Percentiles rank a stretch among this genome's conserved stretches.
phyloP scores from a whole-genome alignment of 202 grass and related monocot species.

The Setaria viridis region DNA sequence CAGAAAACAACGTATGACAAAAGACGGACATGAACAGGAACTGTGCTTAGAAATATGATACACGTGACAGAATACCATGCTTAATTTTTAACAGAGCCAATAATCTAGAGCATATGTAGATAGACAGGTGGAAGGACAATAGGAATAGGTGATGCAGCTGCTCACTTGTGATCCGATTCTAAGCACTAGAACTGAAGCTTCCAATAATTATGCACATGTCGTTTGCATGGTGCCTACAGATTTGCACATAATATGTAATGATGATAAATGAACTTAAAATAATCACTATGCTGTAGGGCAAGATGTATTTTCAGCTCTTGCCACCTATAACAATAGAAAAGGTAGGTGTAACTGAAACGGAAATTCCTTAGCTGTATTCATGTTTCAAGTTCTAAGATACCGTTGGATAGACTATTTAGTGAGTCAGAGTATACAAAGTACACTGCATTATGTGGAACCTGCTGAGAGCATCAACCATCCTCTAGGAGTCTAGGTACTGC shows the following conservation, averaged over 20 bases:
- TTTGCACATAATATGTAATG: neutral
- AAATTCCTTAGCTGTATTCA: neutral
- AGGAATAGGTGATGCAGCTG: neutral
- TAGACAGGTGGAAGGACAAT: neutral
- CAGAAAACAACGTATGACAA: neutral
- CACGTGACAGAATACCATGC: neutral
- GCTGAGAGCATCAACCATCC: neutral
- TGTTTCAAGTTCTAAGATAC: neutral
- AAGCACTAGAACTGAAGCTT: neutral
- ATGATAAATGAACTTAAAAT: neutral
- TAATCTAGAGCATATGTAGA: neutral
- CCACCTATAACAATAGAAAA: neutral
- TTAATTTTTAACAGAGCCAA: neutral
- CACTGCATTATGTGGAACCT: neutral
- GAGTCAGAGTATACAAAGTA: neutral
- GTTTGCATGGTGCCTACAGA: neutral
- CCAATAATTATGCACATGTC: constrained; percentile 1
- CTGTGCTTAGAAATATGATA: neutral
- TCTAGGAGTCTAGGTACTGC: neutral
- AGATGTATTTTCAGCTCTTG: neutral
- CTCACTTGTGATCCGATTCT: neutral
- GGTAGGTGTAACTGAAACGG: neutral
- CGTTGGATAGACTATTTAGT: neutral
- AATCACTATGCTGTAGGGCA: neutral
- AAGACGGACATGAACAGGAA: neutral